Evolutionary conservation across 148 eudicot species (phyloP), one percentile per base, ranked within the genome.

Genomic region (Dianthus caryophyllus): DNA sequence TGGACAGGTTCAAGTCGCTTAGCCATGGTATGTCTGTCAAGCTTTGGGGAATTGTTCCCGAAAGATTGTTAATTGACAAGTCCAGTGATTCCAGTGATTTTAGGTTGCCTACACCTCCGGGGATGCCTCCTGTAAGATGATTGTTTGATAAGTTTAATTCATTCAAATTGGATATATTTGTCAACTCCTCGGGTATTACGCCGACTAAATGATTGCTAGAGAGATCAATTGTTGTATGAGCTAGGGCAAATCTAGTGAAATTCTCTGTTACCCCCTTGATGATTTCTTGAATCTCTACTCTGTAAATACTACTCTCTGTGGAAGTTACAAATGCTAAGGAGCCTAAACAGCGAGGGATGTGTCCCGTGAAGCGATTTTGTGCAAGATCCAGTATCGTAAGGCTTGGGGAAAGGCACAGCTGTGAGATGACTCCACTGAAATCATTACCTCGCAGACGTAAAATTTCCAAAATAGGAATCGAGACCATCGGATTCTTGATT

Each of bases 161-260:
- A 5, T 20, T 25, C 0, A 72, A 13, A 15, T 22, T n/a, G 0
- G 64, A n/a, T 16, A 64, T 22, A 14, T 65, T 70, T 24, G 78
- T 68, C 26, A 86, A 60, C 66, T 68, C 79, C n/a, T 58, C 24
- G 2, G 86, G 85, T 31, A 84, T 77, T 8, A 60, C 41, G 2
- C 86, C 84, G 5, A 16, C 24, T 1, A 83, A 63, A 15, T 63
- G 36, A 61, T 86, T 86, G 59, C 69, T 18, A 0, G 84, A 86
- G 20, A 86, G 81, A 55, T 79, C 87, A 2, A 77, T 58, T 0
- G 1, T 30, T 0, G 43, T 29, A 16, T 29, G 62, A 58, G 22
- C 6, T 1, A 10, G 11, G 0, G 2, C 18, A 13, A 22, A 5
- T 29, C 62, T 41, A 16, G 0, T 12, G 12, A 58, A n/a, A 0